Evolutionary conservation across 1,284 basidiomycete species (phyloP), one percentile per base, ranked within the genome.

Genomic region (Boletellus dicymbophilus): DNA sequence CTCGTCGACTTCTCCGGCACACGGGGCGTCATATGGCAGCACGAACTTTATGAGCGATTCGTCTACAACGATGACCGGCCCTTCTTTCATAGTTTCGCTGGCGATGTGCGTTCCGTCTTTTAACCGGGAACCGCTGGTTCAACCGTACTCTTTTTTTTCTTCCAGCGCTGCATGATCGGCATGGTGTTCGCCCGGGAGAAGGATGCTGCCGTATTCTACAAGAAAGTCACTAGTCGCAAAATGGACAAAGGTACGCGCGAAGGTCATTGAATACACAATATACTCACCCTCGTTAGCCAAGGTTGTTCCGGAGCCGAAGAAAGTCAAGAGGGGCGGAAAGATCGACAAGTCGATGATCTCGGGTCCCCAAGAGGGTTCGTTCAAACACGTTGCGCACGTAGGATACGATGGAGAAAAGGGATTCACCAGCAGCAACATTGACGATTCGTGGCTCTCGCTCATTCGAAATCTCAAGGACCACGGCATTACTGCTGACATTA

Each of bases 351-450:
- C 90, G 1, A 82, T 91, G 77, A 98, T 98, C 48, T 93, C 92
- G 12, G 89, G 79, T 0, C 95, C 95, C 2, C 82, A 83, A 16
- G 66, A 72, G 3, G 88, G 86, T 18, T 89, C 89, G 5, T 98
- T 98, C 76, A 81, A 85, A 57, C 95, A 98, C 65, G 81, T 97
- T 38, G 93, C 91, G 0, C 95, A 98, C 66, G 97, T 99, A 91
- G 95, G 95, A 22, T 98, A 90, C 68, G 90, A 96, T 59, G 69
- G 82, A 1, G 85, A 96, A 58, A 82, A 85, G 34, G 95, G 95
- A 6, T 98, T 95, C 69, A 88, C 86, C 0, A 90, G 89, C 2
- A 80, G 80, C 30, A 91, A 92, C 53, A 91, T 98, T n/a, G 96
- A 98, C 70, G 86, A 92, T 4, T 93, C 88, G 9, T 99, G 96